phyloP scores from a whole-genome alignment of 2,329 filamentous ascomycete genomes.

The Didymellaceae sp. region DNA sequence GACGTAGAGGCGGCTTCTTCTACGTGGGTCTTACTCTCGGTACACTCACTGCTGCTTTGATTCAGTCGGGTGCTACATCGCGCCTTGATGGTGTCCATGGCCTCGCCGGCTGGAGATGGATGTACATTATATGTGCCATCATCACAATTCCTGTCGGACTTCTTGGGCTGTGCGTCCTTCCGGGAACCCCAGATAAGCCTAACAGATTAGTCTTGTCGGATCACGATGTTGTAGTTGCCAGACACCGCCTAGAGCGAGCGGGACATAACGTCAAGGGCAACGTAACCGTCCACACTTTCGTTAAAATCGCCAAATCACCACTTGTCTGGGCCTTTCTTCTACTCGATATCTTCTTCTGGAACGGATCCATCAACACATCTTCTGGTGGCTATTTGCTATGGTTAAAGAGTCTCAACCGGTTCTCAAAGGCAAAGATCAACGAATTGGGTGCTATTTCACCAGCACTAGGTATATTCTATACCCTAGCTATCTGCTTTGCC shows the following conservation, averaged over 20 bases:
- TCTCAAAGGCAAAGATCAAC: conserved; percentile 56
- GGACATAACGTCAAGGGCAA: conserved; percentile 47
- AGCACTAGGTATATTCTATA: conserved; percentile 64
- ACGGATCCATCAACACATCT: conserved; percentile 55
- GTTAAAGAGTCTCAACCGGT: conserved; percentile 63
- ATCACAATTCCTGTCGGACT: conserved; percentile 64
- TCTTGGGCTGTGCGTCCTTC: conserved; percentile 59
- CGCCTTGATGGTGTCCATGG: conserved; percentile 64
- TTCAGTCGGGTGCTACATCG: conserved; percentile 47
- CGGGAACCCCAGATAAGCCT: conserved; percentile 59
- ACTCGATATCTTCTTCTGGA: conserved; percentile 65
- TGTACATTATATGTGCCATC: conserved; percentile 51
- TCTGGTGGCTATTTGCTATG: conserved; percentile 63
- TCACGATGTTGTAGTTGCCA: conserved; percentile 56
- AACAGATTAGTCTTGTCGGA: conserved; percentile 57
- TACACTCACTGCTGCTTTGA: conserved; percentile 60
- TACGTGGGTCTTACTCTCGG: conserved; percentile 61
- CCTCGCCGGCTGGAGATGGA: conserved; percentile 45
- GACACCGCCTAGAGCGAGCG: conserved; percentile 53
- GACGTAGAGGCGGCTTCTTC: conserved; percentile 60
- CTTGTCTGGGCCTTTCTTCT: conserved; percentile 60
- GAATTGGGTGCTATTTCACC: conserved; percentile 61
- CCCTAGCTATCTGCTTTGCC: conserved; percentile 60
- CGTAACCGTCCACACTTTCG: conserved; percentile 28
- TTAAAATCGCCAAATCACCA: conserved; percentile 44